A percentile compares a stretch with the other conserved stretches of the same genome.
phyloP scores from a whole-genome alignment of 176 grass and related monocot species.

The Hyparrhenia diplandra region DNA sequence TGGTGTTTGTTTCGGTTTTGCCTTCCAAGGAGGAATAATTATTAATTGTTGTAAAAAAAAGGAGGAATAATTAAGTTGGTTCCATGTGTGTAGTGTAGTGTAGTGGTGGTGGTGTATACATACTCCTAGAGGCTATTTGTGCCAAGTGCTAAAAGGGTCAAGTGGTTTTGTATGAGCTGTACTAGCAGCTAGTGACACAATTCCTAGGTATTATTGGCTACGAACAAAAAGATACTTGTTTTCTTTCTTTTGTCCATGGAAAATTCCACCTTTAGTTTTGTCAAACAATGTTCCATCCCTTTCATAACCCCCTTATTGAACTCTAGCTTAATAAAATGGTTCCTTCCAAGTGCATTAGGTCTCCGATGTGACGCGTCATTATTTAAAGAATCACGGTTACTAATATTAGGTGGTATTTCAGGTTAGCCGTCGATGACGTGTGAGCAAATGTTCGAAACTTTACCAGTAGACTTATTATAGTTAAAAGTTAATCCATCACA shows the following conservation, averaged over 20 bases:
- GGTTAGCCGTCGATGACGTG: too few relatives aligned
- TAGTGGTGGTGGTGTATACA: neutral
- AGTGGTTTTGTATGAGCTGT: conserved; percentile 18
- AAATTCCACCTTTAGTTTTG: conserved; percentile 30
- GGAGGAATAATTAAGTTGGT: conserved; percentile 1
- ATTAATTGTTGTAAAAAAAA: too few relatives aligned
- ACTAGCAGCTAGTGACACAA: neutral
- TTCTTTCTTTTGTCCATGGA: neutral
- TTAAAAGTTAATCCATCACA: too few relatives aligned
- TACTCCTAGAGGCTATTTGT: neutral
- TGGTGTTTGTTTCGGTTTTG: conserved; percentile 6
- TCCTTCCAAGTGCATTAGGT: conserved; percentile 38
- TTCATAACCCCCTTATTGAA: neutral
- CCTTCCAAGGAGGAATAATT: conserved; percentile 33
- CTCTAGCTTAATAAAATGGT: conserved; percentile 12
- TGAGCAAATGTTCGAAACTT: too few relatives aligned
- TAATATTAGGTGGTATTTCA: too few relatives aligned
- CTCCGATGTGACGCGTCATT: conserved; percentile 25
- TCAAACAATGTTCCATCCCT: conserved; percentile 31
- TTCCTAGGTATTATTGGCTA: neutral
- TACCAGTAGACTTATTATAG: too few relatives aligned
- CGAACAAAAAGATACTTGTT: conserved; percentile 23
- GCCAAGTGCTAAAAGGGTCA: conserved; percentile 15
- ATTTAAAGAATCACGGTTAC: neutral
- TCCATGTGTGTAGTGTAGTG: too few relatives aligned